Evolutionary conservation across 2,329 filamentous ascomycete species (phyloP).

Genomic region (Pseudocercospora vitis): DNA sequence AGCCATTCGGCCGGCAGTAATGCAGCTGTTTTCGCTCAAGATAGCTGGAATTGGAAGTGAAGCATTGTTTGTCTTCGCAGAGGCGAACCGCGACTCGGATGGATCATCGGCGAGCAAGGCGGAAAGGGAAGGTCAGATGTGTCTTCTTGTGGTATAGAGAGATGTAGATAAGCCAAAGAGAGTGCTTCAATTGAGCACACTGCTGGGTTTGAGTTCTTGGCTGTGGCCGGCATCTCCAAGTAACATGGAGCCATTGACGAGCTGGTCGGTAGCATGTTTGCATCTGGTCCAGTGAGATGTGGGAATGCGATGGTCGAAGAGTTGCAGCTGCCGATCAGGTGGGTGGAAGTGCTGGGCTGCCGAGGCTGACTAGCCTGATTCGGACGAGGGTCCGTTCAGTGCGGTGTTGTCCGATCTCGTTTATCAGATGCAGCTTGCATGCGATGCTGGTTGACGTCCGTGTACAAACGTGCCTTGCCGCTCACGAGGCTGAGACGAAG

Average conservation of each 20-base stretch:
- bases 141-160: not conserved
- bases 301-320: not conserved
- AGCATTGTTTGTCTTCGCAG: not conserved
- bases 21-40: not conserved
- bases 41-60: not conserved
- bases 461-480: not conserved
- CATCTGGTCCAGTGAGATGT: slow-evolving; percentile 2
- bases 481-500: slow-evolving; percentile 11
- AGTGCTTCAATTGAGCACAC: slow-evolving; percentile 21
- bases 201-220: slow-evolving; percentile 6
- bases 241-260: not conserved
- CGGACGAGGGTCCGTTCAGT: not conserved
- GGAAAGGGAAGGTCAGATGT: slow-evolving; percentile 21
- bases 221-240: not conserved
- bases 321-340: not conserved
- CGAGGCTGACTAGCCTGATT: not conserved
- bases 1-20: slow-evolving; percentile 15
- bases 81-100: not conserved
- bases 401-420: not conserved
- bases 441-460: not conserved
- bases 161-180: slow-evolving; percentile 22
- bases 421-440: not conserved
- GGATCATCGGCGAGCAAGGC: slow-evolving; percentile 7
- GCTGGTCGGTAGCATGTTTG: slow-evolving; percentile 10
- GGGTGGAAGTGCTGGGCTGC: not conserved